Evolutionary conservation across 2,329 filamentous ascomycete genomes (phyloP).

Genomic region (Aspergillus novofumigatus): DNA sequence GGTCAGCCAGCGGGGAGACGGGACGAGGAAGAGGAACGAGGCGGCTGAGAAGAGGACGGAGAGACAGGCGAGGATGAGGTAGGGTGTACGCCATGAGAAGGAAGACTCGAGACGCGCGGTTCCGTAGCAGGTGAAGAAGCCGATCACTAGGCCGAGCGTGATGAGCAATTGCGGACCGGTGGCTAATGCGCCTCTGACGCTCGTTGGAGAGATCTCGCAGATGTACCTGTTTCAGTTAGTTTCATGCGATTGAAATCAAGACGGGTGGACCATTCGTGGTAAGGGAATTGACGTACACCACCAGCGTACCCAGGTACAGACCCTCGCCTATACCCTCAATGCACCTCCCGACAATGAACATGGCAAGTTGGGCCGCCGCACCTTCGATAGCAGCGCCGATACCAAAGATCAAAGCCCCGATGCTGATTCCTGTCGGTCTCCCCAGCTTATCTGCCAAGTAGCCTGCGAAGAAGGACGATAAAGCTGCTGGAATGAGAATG

Average conservation of each 20-base stretch:
- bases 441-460: slow-evolving; percentile 52
- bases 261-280: too few species aligned
- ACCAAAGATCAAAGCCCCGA: slow-evolving; percentile 51
- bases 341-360: slow-evolving; percentile 54
- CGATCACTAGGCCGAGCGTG: slow-evolving; percentile 48
- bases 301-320: slow-evolving; percentile 53
- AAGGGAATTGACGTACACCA: slow-evolving; percentile 36
- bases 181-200: slow-evolving; percentile 48
- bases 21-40: slow-evolving; percentile 44
- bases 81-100: slow-evolving; percentile 56
- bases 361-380: slow-evolving; percentile 43
- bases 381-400: slow-evolving; percentile 53
- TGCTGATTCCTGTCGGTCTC: slow-evolving; percentile 45
- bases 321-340: slow-evolving; percentile 59
- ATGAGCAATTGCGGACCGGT: slow-evolving; percentile 52
- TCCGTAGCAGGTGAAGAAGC: slow-evolving; percentile 60
- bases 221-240: slow-evolving; percentile 39
- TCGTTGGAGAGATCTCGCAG: slow-evolving; percentile 56
- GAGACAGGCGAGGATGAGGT: slow-evolving; percentile 45
- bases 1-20: slow-evolving; percentile 57
- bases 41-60: slow-evolving; percentile 37
- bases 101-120: slow-evolving; percentile 45
- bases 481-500: slow-evolving; percentile 54
- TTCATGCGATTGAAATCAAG: not conserved
- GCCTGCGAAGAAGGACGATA: slow-evolving; percentile 57